A percentile compares a stretch with the other conserved stretches of the same genome.
Evolutionary conservation across 1,284 basidiomycete species (phyloP).

Genomic region (Rhizoctonia solani): DNA sequence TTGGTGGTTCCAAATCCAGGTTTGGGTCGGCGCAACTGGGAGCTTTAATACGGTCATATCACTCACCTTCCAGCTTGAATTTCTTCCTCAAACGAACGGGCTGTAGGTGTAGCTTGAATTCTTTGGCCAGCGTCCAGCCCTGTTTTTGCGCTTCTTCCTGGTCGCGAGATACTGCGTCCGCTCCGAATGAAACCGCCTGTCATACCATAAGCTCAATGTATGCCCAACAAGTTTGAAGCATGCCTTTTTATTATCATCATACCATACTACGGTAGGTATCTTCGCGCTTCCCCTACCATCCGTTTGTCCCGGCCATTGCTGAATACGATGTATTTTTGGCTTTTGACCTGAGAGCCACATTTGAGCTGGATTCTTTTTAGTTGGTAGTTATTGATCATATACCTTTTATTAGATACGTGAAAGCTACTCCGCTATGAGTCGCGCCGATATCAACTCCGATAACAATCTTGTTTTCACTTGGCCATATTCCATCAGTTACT

Average conservation of each 20-base stretch:
- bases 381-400: background rate
- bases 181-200: slow-evolving; percentile 34
- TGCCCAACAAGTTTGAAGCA: background rate
- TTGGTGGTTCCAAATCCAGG: too few relatives aligned
- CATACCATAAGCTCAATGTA: background rate
- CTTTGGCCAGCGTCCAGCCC: slow-evolving; percentile 32
- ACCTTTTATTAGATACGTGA: slow-evolving; percentile 26
- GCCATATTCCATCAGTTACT: too few relatives aligned
- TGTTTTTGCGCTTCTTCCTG: slow-evolving; percentile 25
- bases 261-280: slow-evolving; percentile 36
- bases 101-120: slow-evolving; percentile 36
- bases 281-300: slow-evolving; percentile 27
- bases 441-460: slow-evolving; percentile 37
- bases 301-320: slow-evolving; percentile 35
- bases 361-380: too few relatives aligned
- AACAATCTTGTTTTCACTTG: slow-evolving; percentile 33
- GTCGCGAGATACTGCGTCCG: slow-evolving; percentile 12
- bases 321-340: slow-evolving; percentile 15
- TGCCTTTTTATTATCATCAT: slow-evolving; percentile 28
- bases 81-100: slow-evolving; percentile 30
- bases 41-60: background rate
- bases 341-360: background rate
- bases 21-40: too few relatives aligned
- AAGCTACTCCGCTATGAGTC: slow-evolving; percentile 31
- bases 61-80: slow-evolving; percentile 19